A percentile compares a stretch with the other conserved stretches of the same genome.
These are phyloP conservation scores for Umbelopsis isabellina DNA, from an alignment of 192 early-diverging fungal genomes.

Conservation along the genomic window DNA sequence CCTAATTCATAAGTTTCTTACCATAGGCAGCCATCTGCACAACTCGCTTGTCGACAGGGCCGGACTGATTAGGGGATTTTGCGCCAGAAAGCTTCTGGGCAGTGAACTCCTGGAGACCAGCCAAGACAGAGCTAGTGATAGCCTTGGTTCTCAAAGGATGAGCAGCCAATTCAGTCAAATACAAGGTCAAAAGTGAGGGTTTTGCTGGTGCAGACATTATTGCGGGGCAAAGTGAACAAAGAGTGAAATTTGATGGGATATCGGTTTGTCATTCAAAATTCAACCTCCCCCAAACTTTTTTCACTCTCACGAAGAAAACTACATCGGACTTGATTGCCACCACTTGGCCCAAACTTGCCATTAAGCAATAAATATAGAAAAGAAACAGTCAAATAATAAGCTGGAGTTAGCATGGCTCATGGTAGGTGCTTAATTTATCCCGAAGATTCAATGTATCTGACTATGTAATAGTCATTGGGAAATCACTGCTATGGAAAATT, in stretches of 20 bases:
- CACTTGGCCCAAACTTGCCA: not conserved
- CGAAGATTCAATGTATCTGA: no score
- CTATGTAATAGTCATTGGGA: no score
- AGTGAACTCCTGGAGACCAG: constrained; percentile 79
- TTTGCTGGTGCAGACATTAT: constrained; percentile 37
- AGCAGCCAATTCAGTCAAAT: constrained; percentile 61
- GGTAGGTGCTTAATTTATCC: no score
- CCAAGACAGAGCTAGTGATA: constrained; percentile 71
- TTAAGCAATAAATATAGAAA: not conserved
- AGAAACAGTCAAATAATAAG: no score
- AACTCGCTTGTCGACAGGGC: constrained; percentile 60
- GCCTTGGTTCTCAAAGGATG: constrained; percentile 84
- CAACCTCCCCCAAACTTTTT: constrained; percentile 44
- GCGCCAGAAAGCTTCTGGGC: constrained; percentile 69
- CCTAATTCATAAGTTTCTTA: constrained; percentile 24
- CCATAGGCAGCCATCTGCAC: constrained; percentile 85
- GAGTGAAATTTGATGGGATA: not conserved
- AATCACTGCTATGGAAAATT: no score
- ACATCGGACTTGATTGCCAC: constrained; percentile 28
- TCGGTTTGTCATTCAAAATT: constrained; percentile 41
- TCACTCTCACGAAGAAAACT: constrained; percentile 31
- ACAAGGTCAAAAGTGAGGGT: constrained; percentile 55
- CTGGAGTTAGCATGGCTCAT: no score
- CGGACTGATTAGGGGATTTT: constrained; percentile 45
- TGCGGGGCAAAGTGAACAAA: constrained; percentile 15